These are phyloP conservation scores for Sporothrix pallida DNA, from an alignment of 2,329 filamentous ascomycete species.

Conservation along the genomic window DNA sequence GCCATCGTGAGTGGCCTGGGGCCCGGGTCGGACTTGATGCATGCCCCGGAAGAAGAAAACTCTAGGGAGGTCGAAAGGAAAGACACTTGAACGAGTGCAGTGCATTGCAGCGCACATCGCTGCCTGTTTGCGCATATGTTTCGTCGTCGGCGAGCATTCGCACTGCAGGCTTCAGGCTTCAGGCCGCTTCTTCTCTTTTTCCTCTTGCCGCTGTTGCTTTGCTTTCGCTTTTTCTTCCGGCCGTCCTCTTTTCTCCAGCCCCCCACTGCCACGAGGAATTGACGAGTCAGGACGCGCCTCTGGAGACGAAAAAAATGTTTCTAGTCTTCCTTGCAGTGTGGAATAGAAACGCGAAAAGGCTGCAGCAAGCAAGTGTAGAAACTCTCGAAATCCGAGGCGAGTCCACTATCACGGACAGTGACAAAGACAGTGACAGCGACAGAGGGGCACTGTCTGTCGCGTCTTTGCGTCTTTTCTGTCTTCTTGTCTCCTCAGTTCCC, in stretches of 20 bases:
- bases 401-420: too few species aligned
- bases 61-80: too few species aligned
- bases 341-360: constrained; percentile 10
- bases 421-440: background rate
- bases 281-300: constrained; percentile 24
- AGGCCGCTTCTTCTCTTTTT: background rate
- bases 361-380: constrained; percentile 14
- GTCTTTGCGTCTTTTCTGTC: background rate
- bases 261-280: constrained; percentile 29
- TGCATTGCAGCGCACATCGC: constrained; percentile 3
- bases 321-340: background rate
- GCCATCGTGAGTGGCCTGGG: too few species aligned
- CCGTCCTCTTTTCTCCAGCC: background rate
- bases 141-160: background rate
- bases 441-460: constrained; percentile 12
- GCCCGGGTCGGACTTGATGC: background rate
- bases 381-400: background rate
- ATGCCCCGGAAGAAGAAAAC: background rate
- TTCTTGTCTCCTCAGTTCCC: background rate
- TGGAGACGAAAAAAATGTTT: constrained; percentile 9
- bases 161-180: background rate
- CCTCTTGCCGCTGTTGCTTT: background rate
- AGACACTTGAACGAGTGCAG: too few species aligned
- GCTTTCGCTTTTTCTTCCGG: background rate
- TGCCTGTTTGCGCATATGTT: background rate